These are phyloP conservation scores for Malus hybrid DNA, from an alignment of 331 rosid species.

Conservation along the genomic window DNA sequence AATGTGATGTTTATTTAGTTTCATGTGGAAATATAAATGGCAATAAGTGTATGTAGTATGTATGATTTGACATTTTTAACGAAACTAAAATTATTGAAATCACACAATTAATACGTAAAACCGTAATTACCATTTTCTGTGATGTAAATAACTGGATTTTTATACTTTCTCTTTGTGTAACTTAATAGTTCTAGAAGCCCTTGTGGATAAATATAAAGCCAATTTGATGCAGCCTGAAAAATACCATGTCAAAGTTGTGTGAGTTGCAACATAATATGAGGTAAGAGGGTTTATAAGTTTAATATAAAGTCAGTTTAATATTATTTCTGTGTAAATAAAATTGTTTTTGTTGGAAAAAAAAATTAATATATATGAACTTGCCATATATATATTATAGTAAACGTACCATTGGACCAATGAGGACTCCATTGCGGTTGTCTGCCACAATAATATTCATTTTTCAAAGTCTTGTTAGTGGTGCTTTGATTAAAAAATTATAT, in stretches of 20 bases:
- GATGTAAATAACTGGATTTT: not conserved
- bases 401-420: slow-evolving; percentile 5
- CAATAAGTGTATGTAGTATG: no score
- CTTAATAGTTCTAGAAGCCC: not conserved
- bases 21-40: no score
- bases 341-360: no score
- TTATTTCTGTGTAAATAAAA: no score
- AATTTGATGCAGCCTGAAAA: slow-evolving; percentile 6
- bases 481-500: not conserved
- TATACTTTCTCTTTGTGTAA: slow-evolving; percentile 5
- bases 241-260: not conserved
- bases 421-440: slow-evolving; percentile 4
- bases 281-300: no score
- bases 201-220: slow-evolving; percentile 1
- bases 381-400: not conserved
- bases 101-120: no score
- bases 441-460: not conserved
- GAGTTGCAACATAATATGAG: no score
- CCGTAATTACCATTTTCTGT: slow-evolving; percentile 3
- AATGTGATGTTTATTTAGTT: no score
- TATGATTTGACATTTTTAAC: no score
- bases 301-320: no score
- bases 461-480: not conserved
- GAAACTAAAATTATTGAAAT: no score
- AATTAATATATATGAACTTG: no score